Conservation (phyloP, 805 yeast genomes). For the Metschnikowia chrysomelidarum region DNA sequence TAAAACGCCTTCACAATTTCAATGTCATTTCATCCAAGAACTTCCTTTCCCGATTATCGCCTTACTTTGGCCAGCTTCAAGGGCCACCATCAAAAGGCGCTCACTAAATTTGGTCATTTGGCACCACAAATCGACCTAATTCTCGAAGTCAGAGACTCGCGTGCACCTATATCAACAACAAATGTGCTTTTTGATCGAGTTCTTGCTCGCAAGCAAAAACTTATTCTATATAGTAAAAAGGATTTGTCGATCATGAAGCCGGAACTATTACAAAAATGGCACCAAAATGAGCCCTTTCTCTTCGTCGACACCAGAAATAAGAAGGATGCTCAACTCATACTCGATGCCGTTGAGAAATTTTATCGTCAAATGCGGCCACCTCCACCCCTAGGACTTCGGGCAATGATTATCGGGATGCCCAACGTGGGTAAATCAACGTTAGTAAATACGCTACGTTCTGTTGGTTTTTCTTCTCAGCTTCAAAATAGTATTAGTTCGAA, state of each 20-base stretch:
- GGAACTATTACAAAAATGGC: slow-evolving; percentile 34
- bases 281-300: slow-evolving; percentile 35
- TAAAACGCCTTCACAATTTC: no score
- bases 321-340: slow-evolving; percentile 48
- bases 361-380: slow-evolving; percentile 53
- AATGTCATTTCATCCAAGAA: slow-evolving; percentile 62
- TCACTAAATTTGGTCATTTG: slow-evolving; percentile 60
- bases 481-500: slow-evolving; percentile 31
- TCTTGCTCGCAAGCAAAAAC: slow-evolving; percentile 50
- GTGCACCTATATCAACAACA: slow-evolving; percentile 85
- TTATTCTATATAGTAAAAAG: slow-evolving; percentile 75
- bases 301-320: slow-evolving; percentile 57
- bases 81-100: slow-evolving; percentile 86
- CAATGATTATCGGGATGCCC: slow-evolving; percentile 91
- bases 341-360: slow-evolving; percentile 47
- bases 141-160: slow-evolving; percentile 79
- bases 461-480: slow-evolving; percentile 29
- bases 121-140: slow-evolving; percentile 81
- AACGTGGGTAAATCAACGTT: slow-evolving; percentile 95
- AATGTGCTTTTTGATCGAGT: slow-evolving; percentile 75
- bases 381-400: slow-evolving; percentile 79
- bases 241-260: slow-evolving; percentile 55
- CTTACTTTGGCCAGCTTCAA: slow-evolving; percentile 76
- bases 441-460: slow-evolving; percentile 65
- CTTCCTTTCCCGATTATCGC: slow-evolving; percentile 68